phyloP scores from a whole-genome alignment of 2,329 filamentous ascomycete genomes.

The Domatiomyces catenatus region DNA sequence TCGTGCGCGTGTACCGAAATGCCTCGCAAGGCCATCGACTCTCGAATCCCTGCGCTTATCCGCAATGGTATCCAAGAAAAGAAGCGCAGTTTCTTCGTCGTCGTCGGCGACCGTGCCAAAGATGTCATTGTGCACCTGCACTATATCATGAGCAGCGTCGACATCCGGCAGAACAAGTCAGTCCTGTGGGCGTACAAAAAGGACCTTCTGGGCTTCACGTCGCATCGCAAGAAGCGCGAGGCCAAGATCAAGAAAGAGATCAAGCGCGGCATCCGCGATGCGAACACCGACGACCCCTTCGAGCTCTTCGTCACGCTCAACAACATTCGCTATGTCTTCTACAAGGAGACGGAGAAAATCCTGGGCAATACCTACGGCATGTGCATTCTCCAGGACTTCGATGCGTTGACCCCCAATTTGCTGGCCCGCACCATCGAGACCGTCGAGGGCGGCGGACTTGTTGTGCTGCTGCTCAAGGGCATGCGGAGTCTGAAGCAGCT shows the following conservation, averaged over 20 bases:
- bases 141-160: conserved; percentile 78
- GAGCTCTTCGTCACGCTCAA: conserved; percentile 93
- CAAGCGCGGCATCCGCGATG: conserved; percentile 81
- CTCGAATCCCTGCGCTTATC: conserved; percentile 79
- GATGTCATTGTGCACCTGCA: conserved; percentile 93
- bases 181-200: conserved; percentile 99
- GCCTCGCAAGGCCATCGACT: conserved; percentile 50
- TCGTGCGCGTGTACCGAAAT: conserved; percentile 14
- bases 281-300: conserved; percentile 86
- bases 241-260: conserved; percentile 97
- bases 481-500: conserved; percentile 96
- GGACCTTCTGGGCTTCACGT: conserved; percentile 85
- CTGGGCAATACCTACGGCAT: conserved; percentile 95
- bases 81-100: conserved; percentile 94
- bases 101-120: conserved; percentile 86
- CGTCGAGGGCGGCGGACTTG: conserved; percentile 86
- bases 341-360: conserved; percentile 99
- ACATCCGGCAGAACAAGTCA: conserved; percentile 89
- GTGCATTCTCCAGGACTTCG: conserved; percentile 96
- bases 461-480: conserved; percentile 79
- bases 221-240: conserved; percentile 95
- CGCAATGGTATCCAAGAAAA: conserved; percentile 84
- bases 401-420: conserved; percentile 92
- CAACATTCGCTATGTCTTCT: conserved; percentile 97
- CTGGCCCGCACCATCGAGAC: conserved; percentile 92